Evolutionary conservation across 352 stramenopile species (phyloP), one percentile per base, ranked within the genome.

Genomic region (Phytophthora fragariaefolia): DNA sequence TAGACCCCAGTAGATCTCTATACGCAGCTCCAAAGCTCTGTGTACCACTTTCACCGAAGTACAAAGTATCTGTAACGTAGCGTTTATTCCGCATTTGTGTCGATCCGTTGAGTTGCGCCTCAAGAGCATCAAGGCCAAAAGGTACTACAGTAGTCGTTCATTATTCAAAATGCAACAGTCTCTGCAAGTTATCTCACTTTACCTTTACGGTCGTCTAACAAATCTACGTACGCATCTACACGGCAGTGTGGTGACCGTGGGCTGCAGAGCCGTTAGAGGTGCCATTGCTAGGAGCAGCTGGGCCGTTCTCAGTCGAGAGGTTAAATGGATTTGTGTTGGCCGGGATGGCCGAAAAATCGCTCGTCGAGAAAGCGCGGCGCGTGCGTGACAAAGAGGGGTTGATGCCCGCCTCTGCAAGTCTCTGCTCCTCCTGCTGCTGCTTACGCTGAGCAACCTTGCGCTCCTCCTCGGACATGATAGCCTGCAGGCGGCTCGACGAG

Each of bases 281-380:
- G 27, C 52, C 45, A 30, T 66, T 75, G 34, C 28, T 42, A 28
- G 66, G 28, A 22, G 45, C 49, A 49, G 43, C 24, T 27, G 62
- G n/a, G 27, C 46, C 27, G 42, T 58, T 66, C 28, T 63, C 43
- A 15, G 17, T 58, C 24, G 61, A n/a, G 34, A 30, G 47, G 17
- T 63, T 59, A 38, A 59, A 71, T 4, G 71, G 58, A 38, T 47
- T 66, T 20, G 58, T 56, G 26, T 71, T 76, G 13, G 32, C 46
- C 34, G 57, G 60, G 40, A 82, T 74, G 6, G 67, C 64, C 17
- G 82, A 74, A 56, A 88, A 90, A 69, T 90, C 81, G 55, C 63
- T 89, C 49, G 73, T 87, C 32, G 83, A 91, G 58, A 83, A 82
- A 12, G 81, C 81, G 49, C 83, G 83, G 18, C 83, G 83, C 34